Evolutionary conservation across 1,284 basidiomycete genomes (phyloP).

Genomic region (Trametes versicolor): DNA sequence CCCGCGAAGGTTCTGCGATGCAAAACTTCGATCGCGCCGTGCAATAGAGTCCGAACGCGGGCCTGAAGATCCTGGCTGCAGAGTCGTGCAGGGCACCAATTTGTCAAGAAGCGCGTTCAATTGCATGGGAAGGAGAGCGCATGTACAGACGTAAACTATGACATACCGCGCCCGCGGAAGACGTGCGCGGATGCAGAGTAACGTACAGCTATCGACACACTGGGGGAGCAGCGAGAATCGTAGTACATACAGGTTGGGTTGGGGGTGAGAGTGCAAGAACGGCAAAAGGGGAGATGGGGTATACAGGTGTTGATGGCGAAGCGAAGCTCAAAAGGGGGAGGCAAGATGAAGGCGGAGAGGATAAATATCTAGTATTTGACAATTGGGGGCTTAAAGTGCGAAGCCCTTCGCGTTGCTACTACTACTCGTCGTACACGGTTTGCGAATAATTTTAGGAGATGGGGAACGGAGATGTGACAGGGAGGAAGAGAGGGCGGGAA

Average conservation of each 20-base stretch:
- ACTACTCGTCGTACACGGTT: constrained; percentile 36
- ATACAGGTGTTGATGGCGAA: background rate
- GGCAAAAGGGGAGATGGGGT: constrained; percentile 6
- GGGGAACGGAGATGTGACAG: constrained; percentile 18
- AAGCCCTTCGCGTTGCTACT: constrained; percentile 55
- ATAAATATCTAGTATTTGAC: constrained; percentile 41
- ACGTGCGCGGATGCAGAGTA: background rate
- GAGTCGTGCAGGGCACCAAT: background rate
- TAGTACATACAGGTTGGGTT: constrained; percentile 7
- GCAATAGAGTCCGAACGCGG: background rate
- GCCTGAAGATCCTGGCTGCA: constrained; percentile 8
- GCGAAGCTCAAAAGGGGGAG: constrained; percentile 13
- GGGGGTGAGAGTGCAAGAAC: constrained; percentile 5
- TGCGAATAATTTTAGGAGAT: constrained; percentile 38
- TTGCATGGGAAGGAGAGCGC: constrained; percentile 16
- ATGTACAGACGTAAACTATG: constrained; percentile 24
- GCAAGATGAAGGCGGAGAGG: constrained; percentile 20
- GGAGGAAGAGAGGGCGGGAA: constrained; percentile 17
- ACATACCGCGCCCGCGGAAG: background rate
- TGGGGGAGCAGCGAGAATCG: constrained; percentile 12
- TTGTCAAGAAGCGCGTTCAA: constrained; percentile 11
- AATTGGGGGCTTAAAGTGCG: constrained; percentile 53
- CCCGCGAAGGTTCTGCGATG: constrained; percentile 23
- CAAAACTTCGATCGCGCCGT: constrained; percentile 2
- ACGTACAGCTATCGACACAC: constrained; percentile 26